Evolutionary conservation across 768 basidiomycete genomes (phyloP).

Genomic region (Tulasnella sp.): DNA sequence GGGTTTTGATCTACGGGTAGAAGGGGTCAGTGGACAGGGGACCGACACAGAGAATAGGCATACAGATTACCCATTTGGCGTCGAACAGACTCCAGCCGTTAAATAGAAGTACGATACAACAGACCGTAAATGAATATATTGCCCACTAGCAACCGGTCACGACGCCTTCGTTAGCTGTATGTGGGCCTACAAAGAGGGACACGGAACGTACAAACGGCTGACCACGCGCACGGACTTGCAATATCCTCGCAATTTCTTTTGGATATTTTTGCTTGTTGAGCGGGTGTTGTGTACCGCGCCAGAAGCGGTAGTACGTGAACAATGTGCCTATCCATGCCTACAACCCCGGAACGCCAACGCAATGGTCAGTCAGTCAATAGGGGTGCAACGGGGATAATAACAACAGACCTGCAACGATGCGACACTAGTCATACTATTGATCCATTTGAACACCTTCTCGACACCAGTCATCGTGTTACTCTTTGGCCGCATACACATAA

Average conservation of each 20-base stretch:
- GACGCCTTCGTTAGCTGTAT: not conserved
- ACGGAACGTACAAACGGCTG: conserved; percentile 12
- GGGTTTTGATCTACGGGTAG: not conserved
- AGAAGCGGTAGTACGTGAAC: conserved; percentile 15
- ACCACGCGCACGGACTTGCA: not conserved
- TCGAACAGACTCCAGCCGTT: conserved; percentile 19
- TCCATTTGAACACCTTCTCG: conserved; percentile 8
- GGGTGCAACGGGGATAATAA: conserved; percentile 14
- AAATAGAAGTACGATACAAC: conserved; percentile 17
- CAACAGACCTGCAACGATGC: not conserved
- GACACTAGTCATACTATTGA: conserved; percentile 1
- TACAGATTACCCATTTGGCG: not conserved
- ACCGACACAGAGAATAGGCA: not conserved
- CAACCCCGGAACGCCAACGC: too few species aligned
- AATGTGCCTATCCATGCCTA: conserved; percentile 17
- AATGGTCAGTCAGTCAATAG: too few species aligned
- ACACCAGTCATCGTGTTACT: not conserved
- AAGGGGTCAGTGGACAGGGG: not conserved
- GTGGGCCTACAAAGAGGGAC: not conserved
- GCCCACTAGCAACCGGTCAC: conserved; percentile 9
- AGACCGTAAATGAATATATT: conserved; percentile 16
- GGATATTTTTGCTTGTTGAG: not conserved
- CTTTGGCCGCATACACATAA: conserved; percentile 3
- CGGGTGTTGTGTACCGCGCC: not conserved
- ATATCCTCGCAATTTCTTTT: not conserved